Evolutionary conservation across 169 alveolate species (phyloP).

Genomic region (Plasmodium blacklocki): DNA sequence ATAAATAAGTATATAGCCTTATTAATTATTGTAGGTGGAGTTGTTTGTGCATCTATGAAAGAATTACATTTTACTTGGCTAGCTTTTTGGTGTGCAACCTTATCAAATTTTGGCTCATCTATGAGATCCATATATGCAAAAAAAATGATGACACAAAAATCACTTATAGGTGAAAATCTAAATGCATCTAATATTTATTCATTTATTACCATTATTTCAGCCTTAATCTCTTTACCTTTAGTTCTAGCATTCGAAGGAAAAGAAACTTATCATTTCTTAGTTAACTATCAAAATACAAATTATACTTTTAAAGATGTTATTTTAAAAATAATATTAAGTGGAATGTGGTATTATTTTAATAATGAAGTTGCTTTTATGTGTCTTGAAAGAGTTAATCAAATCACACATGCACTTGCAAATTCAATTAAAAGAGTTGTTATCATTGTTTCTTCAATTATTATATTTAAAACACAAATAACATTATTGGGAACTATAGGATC

Average conservation of each 20-base stretch:
- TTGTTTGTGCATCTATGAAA: slow-evolving; percentile 84
- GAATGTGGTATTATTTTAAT: slow-evolving; percentile 85
- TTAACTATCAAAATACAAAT: slow-evolving; percentile 21
- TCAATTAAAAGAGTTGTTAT: slow-evolving; percentile 87
- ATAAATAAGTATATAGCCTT: slow-evolving; percentile 82
- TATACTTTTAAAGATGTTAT: slow-evolving; percentile 65
- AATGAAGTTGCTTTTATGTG: slow-evolving; percentile 89
- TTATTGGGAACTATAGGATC: slow-evolving; percentile 84
- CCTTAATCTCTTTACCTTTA: slow-evolving; percentile 83
- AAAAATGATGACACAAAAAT: slow-evolving; percentile 83
- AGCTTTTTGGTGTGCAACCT: slow-evolving; percentile 86
- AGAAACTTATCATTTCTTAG: slow-evolving; percentile 24
- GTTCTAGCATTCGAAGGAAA: slow-evolving; percentile 81
- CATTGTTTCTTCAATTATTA: slow-evolving; percentile 83
- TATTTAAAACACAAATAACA: slow-evolving; percentile 84
- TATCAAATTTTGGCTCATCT: slow-evolving; percentile 88
- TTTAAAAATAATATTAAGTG: slow-evolving; percentile 75
- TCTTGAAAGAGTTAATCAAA: slow-evolving; percentile 85
- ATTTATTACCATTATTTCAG: slow-evolving; percentile 84
- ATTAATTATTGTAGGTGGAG: slow-evolving; percentile 86
- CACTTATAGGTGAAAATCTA: slow-evolving; percentile 83
- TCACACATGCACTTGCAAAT: slow-evolving; percentile 89
- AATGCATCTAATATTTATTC: slow-evolving; percentile 84
- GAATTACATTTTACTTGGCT: slow-evolving; percentile 86
- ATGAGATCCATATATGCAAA: slow-evolving; percentile 81